Evolutionary conservation across 2,329 filamentous ascomycete species (phyloP).

Genomic region (Ophiostoma piceae): DNA sequence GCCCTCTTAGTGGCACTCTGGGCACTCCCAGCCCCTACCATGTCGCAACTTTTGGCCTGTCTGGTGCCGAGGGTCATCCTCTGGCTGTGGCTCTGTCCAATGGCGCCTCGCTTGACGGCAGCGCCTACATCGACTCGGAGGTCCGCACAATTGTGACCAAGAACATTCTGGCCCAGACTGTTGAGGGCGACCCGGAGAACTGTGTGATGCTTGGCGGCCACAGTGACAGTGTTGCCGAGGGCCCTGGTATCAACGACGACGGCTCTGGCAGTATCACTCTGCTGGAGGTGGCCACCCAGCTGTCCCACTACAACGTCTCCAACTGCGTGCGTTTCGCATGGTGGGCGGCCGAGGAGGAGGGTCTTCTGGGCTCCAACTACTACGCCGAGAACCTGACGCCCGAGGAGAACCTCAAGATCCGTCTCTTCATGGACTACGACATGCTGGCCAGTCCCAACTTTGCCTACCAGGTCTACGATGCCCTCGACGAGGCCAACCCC

Average conservation of each 20-base stretch:
- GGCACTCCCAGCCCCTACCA: slow-evolving; percentile 55
- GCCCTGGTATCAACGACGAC: slow-evolving; percentile 73
- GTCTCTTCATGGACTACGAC: slow-evolving; percentile 65
- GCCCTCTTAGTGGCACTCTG: slow-evolving; percentile 61
- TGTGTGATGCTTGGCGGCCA: slow-evolving; percentile 62
- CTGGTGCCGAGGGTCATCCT: slow-evolving; percentile 52
- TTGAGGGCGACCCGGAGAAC: slow-evolving; percentile 54
- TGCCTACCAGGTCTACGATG: slow-evolving; percentile 64
- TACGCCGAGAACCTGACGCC: slow-evolving; percentile 52
- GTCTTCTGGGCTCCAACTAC: slow-evolving; percentile 58
- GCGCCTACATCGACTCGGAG: slow-evolving; percentile 55
- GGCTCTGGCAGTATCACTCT: slow-evolving; percentile 61
- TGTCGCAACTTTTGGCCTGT: slow-evolving; percentile 64
- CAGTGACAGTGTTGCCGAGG: slow-evolving; percentile 57
- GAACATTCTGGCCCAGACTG: slow-evolving; percentile 61
- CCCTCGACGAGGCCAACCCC: slow-evolving; percentile 66
- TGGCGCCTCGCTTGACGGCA: slow-evolving; percentile 47
- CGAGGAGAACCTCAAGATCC: slow-evolving; percentile 58
- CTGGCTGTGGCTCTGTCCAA: slow-evolving; percentile 50
- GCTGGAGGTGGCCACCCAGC: slow-evolving; percentile 57
- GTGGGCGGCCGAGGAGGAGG: slow-evolving; percentile 65
- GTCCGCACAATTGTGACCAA: slow-evolving; percentile 50
- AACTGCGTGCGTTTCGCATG: slow-evolving; percentile 64
- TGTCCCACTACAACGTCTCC: slow-evolving; percentile 53
- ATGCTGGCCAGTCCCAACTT: slow-evolving; percentile 65